Conservation (phyloP, 2,329 filamentous ascomycete genomes). For the Cladosporium sp. region DNA sequence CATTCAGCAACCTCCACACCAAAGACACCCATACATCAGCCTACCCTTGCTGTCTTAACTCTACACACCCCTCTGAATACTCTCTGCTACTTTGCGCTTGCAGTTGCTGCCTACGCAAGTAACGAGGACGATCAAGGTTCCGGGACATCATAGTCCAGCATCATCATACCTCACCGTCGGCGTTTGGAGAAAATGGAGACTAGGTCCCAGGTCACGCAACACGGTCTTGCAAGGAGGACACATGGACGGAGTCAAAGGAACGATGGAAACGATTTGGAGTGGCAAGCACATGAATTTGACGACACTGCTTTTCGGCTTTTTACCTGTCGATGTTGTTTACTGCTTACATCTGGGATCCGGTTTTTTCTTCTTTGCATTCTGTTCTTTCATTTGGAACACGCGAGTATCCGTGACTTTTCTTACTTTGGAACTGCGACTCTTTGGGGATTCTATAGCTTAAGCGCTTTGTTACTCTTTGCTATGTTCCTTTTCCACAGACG, state of each 20-base stretch:
- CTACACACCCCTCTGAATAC: background rate
- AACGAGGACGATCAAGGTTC: background rate
- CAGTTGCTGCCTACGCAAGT: background rate
- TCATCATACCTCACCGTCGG: background rate
- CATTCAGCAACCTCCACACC: background rate
- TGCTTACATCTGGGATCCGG: background rate
- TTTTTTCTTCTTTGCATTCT: background rate
- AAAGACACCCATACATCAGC: constrained; percentile 3
- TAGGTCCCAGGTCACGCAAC: background rate
- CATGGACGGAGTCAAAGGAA: too few relatives aligned
- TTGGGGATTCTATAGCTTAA: too few relatives aligned
- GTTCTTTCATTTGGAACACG: background rate
- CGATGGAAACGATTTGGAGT: background rate
- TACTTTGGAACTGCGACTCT: too few relatives aligned
- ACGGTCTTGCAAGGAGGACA: background rate
- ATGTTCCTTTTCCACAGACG: too few relatives aligned
- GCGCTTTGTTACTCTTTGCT: too few relatives aligned
- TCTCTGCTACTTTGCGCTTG: background rate
- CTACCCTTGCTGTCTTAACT: background rate
- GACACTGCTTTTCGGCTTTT: background rate
- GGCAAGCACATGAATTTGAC: background rate
- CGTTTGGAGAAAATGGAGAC: background rate
- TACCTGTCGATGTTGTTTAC: background rate
- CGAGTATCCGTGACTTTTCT: too few relatives aligned
- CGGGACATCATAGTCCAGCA: background rate